Evolutionary conservation across 768 basidiomycete genomes (phyloP), one percentile per base, ranked within the genome.

Genomic region (Rhizopogon sp.): DNA sequence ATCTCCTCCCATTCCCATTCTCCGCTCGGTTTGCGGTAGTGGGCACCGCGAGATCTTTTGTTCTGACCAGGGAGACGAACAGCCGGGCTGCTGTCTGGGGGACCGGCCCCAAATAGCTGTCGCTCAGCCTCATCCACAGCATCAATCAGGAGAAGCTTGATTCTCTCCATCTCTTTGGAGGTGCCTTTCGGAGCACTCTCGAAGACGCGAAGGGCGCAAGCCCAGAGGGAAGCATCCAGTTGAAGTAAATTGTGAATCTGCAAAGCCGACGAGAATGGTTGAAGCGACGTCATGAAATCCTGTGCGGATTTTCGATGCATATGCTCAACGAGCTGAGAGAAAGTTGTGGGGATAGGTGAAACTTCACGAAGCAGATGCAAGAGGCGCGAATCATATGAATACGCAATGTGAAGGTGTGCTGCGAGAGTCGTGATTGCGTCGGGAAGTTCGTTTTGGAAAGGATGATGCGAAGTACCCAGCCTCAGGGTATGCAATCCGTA

Each of bases 151-250:
- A 71, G 61, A 31, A 63, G 64, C n/a, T 74, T 73, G 57, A 76
- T 73, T 31, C 60, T 58, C 51, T 68, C 66, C 44, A 75, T 57
- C 40, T 67, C 63, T 11, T 59, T 42, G 43, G 60, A 58, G 43
- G 51, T 52, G 40, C 53, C 63, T 49, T 64, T 64, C 52, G 65
- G 62, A 37, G 62, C 47, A 31, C 66, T 62, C 56, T 83, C 81
- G 52, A 81, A 68, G 55, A 77, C 70, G 39, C 66, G 70, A 22
- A 83, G 76, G 5, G 76, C 75, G 53, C 78, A 79, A 14, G 74
- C 72, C 76, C 79, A 83, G 22, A 83, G 60, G 8, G 79, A 79
- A 8, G 80, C 79, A 51, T 82, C 79, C 16, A 80, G 70, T 6
- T 59, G 67, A 6, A 72, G 68, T 14, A 82, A 61, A 17, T 64